These are phyloP conservation scores for Misopates orontium DNA, from an alignment of 257 asterid species.

Conservation along the genomic window DNA sequence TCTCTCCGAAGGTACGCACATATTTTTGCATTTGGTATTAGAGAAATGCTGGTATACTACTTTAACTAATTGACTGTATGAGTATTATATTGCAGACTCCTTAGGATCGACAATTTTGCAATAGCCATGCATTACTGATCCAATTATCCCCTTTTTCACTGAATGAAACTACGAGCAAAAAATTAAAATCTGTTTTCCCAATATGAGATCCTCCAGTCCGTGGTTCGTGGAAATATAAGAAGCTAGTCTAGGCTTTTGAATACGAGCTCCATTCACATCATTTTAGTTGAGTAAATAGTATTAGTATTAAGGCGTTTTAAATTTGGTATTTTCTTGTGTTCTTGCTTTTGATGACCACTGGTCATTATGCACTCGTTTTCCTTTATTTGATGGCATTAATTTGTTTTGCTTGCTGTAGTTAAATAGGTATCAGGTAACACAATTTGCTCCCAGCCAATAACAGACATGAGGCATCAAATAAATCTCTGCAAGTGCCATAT, in stretches of 20 bases:
- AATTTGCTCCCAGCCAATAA: background rate
- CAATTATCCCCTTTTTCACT: background rate
- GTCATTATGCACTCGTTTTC: background rate
- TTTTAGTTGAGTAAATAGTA: background rate
- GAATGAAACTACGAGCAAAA: background rate
- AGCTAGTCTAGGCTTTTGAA: background rate
- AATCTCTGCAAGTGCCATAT: too few relatives aligned
- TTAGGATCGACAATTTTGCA: background rate
- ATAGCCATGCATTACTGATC: background rate
- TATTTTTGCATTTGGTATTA: background rate
- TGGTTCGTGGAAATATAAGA: background rate
- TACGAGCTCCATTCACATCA: background rate
- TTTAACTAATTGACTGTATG: background rate
- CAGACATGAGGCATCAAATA: too few relatives aligned
- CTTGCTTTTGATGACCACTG: background rate
- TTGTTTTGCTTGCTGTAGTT: background rate
- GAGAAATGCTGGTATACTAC: background rate
- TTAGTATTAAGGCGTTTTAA: background rate
- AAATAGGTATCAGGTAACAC: background rate
- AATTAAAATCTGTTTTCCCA: background rate
- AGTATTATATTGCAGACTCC: too few relatives aligned
- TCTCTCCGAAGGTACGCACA: conserved; percentile 67
- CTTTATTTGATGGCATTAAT: background rate
- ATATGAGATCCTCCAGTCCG: background rate
- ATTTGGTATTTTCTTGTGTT: background rate